Base-by-base conservation (phyloP, 2,329 filamentous ascomycete species). In the Mollisia scopiformis region DNA sequence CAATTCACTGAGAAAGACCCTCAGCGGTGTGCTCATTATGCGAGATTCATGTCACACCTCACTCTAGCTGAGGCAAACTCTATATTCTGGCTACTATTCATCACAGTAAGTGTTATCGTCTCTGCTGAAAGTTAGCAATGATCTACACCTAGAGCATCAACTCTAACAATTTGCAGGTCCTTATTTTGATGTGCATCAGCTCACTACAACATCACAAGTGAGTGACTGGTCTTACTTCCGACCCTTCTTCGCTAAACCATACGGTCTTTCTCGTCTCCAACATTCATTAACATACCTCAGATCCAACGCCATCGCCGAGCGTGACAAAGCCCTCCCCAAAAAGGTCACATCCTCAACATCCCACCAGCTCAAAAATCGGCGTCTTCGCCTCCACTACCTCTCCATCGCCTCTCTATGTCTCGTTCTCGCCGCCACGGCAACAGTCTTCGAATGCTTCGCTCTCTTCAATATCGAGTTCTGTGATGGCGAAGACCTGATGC, bases 401-500 rank as follows among this genome's bases (percentile, higher is more conserved):
- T 69, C 71, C 8, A 73, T 81, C 62, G 80, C 77, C 58, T 63
- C 78, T 11, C 68, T 70, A 6, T 82, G 82, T 63, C 79, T 84
- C 21, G 37, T 75, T 3, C 56, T 81, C 0, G 79, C 82, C 0
- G 75, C 79, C 3, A 72, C 73, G 31, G 73, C 80, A 13, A 75
- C 84, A 28, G 73, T 85, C 56, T 77, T 87, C 73, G 84, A 87
- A 69, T 81, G 81, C 14, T 87, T 81, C 49, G 68, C 69, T 1
- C 41, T 61, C 1, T 67, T 72, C 62, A 69, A 69, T 47, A 70
- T 72, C 39, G 49, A 87, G 65, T 87, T 84, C 65, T 87, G 84
- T 64, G 82, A 84, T 37, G 84, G 83, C 10, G 84, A 87, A 66
- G 81, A 86, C 65, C 77, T 87, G 58, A 85, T 86, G 74, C 79